phyloP scores from a whole-genome alignment of 1,284 basidiomycete genomes.

The Sporisorium reilianum region DNA sequence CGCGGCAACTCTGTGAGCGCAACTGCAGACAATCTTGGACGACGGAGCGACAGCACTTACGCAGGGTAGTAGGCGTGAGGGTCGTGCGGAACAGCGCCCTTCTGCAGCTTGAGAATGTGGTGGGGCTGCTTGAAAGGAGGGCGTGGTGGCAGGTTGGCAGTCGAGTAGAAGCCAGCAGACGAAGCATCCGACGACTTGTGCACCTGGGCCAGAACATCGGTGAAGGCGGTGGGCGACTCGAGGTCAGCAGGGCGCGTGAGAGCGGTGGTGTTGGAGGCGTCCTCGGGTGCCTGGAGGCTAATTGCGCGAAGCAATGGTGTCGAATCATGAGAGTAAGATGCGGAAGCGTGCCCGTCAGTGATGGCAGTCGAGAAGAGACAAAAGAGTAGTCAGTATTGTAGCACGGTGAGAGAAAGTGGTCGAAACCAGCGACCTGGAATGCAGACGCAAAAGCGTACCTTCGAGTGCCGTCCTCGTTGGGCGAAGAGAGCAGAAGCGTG shows the following conservation, averaged over 20 bases:
- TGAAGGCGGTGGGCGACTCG: constrained; percentile 66
- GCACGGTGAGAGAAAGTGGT: neutral
- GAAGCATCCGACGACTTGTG: constrained; percentile 51
- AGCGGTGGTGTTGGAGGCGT: constrained; percentile 54
- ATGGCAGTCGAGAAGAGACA: neutral
- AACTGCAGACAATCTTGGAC: neutral
- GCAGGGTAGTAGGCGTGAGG: constrained; percentile 65
- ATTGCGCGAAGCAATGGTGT: neutral
- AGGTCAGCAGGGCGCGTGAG: constrained; percentile 64
- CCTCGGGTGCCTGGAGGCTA: constrained; percentile 62
- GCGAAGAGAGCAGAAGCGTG: constrained; percentile 83
- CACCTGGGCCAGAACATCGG: constrained; percentile 65
- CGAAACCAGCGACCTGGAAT: neutral
- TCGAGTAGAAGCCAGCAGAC: constrained; percentile 53
- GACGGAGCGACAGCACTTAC: constrained; percentile 27
- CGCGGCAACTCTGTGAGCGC: neutral
- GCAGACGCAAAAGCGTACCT: constrained; percentile 42
- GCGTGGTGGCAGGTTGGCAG: constrained; percentile 61
- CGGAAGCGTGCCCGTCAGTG: neutral
- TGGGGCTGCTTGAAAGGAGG: constrained; percentile 66
- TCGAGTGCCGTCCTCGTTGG: constrained; percentile 72
- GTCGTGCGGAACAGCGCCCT: constrained; percentile 66
- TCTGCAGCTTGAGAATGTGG: constrained; percentile 65
- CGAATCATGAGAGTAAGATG: neutral
- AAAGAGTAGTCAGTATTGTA: neutral